These are phyloP conservation scores for Eleusine indica DNA, from an alignment of 176 grass and related monocot genomes.

Conservation along the genomic window DNA sequence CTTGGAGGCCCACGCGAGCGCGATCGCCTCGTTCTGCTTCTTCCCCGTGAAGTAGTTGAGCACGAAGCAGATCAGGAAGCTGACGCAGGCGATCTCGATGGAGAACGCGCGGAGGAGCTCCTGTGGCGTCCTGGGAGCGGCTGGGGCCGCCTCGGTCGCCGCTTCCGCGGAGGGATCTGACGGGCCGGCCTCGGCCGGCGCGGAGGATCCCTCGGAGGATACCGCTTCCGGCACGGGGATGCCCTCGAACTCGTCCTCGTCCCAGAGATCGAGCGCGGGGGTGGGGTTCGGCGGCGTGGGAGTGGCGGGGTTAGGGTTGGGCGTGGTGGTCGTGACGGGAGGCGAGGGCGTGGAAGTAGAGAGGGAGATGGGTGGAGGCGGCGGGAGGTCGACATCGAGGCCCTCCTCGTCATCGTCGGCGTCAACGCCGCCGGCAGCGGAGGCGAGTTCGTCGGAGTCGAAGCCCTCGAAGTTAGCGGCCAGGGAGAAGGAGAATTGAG, in stretches of 20 bases:
- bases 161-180: constrained; percentile 48
- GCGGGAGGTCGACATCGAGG: constrained; percentile 28
- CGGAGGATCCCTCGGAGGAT: constrained; percentile 17
- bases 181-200: constrained; percentile 24
- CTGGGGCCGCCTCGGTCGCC: constrained; percentile 36
- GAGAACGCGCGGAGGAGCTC: constrained; percentile 64
- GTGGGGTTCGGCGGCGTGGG: constrained; percentile 36
- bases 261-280: constrained; percentile 75
- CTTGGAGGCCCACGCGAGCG: constrained; percentile 89
- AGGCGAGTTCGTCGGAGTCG: constrained; percentile 69
- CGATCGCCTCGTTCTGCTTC: constrained; percentile 82
- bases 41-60: constrained; percentile 97
- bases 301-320: constrained; percentile 48
- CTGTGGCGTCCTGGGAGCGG: neutral
- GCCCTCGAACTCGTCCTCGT: constrained; percentile 99
- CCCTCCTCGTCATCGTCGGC: constrained; percentile 51
- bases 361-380: constrained; percentile 43
- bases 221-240: constrained; percentile 54
- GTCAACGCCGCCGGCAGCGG: constrained; percentile 41
- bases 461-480: constrained; percentile 91
- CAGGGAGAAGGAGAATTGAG: constrained; percentile 56
- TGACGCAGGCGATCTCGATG: constrained; percentile 78
- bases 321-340: constrained; percentile 35
- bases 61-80: constrained; percentile 92
- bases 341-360: constrained; percentile 46